These are phyloP conservation scores for Bjerkandera adusta DNA, from an alignment of 1,284 basidiomycete genomes.

Conservation along the genomic window DNA sequence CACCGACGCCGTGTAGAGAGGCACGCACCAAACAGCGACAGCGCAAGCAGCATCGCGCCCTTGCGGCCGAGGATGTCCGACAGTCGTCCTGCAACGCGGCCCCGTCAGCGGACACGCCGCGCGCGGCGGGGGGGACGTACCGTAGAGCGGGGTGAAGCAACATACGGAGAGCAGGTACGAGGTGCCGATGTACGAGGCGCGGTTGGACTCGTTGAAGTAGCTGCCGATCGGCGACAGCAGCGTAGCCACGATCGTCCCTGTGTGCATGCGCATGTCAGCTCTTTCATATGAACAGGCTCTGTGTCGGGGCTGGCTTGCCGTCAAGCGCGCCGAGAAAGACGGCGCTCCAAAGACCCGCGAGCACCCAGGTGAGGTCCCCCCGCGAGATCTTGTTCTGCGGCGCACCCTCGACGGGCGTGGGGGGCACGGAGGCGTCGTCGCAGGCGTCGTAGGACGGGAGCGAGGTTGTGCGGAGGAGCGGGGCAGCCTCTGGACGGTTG, in stretches of 20 bases:
- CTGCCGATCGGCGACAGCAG: constrained; percentile 78
- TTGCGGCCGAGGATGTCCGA: constrained; percentile 87
- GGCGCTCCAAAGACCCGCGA: constrained; percentile 74
- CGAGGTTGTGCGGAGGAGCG: constrained; percentile 8
- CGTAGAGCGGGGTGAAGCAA: constrained; percentile 89
- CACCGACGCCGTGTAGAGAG: constrained; percentile 15
- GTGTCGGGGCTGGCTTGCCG: constrained; percentile 50
- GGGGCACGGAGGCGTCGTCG: constrained; percentile 13
- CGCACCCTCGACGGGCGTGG: constrained; percentile 19
- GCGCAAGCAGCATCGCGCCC: constrained; percentile 78
- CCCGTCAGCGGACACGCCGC: constrained; percentile 2
- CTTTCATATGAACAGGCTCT: no score
- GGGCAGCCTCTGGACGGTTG: constrained; percentile 14
- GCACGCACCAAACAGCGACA: constrained; percentile 73
- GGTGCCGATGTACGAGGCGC: constrained; percentile 85
- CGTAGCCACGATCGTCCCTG: constrained; percentile 78
- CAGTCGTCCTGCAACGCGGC: constrained; percentile 62
- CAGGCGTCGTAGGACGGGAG: constrained; percentile 9
- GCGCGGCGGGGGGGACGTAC: constrained; percentile 36
- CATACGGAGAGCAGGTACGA: constrained; percentile 86
- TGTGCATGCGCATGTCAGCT: no score
- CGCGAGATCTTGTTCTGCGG: constrained; percentile 45
- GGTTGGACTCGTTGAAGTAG: constrained; percentile 74
- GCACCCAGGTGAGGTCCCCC: constrained; percentile 61
- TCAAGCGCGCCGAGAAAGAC: constrained; percentile 83